Conservation (phyloP, 129 eudicot species). For the Mikania micrantha region DNA sequence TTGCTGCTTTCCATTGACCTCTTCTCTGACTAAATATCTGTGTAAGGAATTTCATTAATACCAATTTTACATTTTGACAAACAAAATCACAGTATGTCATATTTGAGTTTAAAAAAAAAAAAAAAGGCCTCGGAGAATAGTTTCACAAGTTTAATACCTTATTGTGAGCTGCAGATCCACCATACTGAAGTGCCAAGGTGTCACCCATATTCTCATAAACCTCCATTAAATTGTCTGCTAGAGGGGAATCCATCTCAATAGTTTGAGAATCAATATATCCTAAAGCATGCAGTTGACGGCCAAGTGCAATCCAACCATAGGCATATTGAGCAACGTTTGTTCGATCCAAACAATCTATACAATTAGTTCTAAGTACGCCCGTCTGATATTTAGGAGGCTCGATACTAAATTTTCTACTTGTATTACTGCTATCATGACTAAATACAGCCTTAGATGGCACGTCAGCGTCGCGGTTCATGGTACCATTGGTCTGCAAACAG, state of each 20-base stretch:
- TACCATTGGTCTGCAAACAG: slow-evolving; percentile 23
- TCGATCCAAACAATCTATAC: slow-evolving; percentile 98
- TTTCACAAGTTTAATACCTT: slow-evolving; percentile 46
- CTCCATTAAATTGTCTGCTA: slow-evolving; percentile 73
- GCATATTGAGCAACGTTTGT: slow-evolving; percentile 95
- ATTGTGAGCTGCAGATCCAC: slow-evolving; percentile 99
- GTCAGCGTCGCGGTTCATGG: slow-evolving; percentile 16
- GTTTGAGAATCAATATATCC: slow-evolving; percentile 45
- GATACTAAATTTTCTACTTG: slow-evolving; percentile 15
- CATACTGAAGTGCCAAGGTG: slow-evolving; percentile 88
- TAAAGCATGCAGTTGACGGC: slow-evolving; percentile 80
- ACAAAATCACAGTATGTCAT: neutral
- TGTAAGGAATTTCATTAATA: neutral
- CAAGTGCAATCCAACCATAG: slow-evolving; percentile 94
- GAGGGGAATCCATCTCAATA: slow-evolving; percentile 61
- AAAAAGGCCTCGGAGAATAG: neutral
- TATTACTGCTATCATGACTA: slow-evolving; percentile 14
- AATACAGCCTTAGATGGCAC: neutral
- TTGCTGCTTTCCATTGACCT: slow-evolving; percentile 98
- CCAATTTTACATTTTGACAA: neutral
- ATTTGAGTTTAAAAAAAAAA: neutral
- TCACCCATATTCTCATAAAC: slow-evolving; percentile 95
- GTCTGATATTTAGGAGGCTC: slow-evolving; percentile 57
- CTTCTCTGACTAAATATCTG: slow-evolving; percentile 91
- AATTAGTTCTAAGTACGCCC: slow-evolving; percentile 89